Percentiles rank a stretch among this genome's conserved stretches.
These are phyloP conservation scores for Eutypa lata DNA, from an alignment of 2,329 filamentous ascomycete genomes.

Conservation along the genomic window DNA sequence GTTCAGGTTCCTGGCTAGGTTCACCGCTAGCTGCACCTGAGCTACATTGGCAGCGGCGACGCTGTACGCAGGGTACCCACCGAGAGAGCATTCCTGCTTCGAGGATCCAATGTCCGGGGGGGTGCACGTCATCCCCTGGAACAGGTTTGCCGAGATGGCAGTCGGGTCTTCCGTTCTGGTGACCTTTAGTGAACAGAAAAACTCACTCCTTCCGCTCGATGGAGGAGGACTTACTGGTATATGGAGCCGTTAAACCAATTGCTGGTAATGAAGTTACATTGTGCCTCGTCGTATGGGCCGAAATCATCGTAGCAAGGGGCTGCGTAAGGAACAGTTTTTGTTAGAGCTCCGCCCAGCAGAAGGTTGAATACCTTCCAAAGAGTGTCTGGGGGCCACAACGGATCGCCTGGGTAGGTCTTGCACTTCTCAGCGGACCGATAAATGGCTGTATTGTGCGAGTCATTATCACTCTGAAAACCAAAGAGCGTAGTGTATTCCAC, in stretches of 20 bases:
- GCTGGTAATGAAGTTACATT: conserved; percentile 27
- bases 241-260: conserved; percentile 25
- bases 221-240: conserved; percentile 16
- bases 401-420: conserved; percentile 33
- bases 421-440: conserved; percentile 19
- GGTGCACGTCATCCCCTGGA: conserved; percentile 24
- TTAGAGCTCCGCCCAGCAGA: conserved; percentile 30
- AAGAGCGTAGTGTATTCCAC: conserved; percentile 21
- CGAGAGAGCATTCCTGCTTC: conserved; percentile 31
- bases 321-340: conserved; percentile 30
- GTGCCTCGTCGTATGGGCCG: conserved; percentile 26
- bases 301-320: conserved; percentile 31
- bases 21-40: conserved; percentile 44
- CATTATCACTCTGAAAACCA: conserved; percentile 14
- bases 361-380: conserved; percentile 34
- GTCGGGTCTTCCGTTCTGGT: conserved; percentile 23
- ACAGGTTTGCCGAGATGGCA: conserved; percentile 24
- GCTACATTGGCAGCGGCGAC: conserved; percentile 39
- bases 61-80: conserved; percentile 40
- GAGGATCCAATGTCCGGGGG: conserved; percentile 13
- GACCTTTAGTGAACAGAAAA: not conserved
- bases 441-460: conserved; percentile 11
- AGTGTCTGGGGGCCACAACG: conserved; percentile 22
- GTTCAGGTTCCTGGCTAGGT: conserved; percentile 43
- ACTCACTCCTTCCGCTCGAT: not conserved